phyloP scores from a whole-genome alignment of 2,329 filamentous ascomycete species.

The Metarhizium humberi region DNA sequence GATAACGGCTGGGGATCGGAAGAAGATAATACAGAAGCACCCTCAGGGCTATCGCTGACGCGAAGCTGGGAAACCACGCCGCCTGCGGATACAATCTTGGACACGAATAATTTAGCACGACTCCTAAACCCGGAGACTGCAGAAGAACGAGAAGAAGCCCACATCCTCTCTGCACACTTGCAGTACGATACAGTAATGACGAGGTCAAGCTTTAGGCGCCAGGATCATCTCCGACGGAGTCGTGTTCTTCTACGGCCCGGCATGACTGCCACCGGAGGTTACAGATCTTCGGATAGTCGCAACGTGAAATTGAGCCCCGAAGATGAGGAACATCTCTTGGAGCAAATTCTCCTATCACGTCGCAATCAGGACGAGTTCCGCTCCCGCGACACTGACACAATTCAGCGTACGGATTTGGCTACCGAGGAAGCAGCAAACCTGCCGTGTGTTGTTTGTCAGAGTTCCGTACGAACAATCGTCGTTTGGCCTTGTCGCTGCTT shows the following conservation, averaged over 20 bases:
- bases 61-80: conserved; percentile 45
- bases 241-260: conserved; percentile 41
- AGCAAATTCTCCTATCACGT: conserved; percentile 49
- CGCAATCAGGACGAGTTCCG: conserved; percentile 21
- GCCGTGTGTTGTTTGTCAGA: conserved; percentile 89
- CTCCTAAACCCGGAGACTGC: conserved; percentile 72
- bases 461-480: conserved; percentile 75
- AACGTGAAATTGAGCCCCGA: conserved; percentile 38
- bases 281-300: conserved; percentile 8
- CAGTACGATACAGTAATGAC: conserved; percentile 66
- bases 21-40: conserved; percentile 54
- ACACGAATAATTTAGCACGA: conserved; percentile 60
- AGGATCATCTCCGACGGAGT: conserved; percentile 59
- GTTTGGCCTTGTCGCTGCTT: conserved; percentile 96
- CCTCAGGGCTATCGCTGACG: conserved; percentile 55
- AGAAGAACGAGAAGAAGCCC: conserved; percentile 73
- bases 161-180: conserved; percentile 72
- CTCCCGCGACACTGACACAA: background rate
- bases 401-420: conserved; percentile 20
- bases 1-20: conserved; percentile 39
- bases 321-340: conserved; percentile 51
- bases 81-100: conserved; percentile 51
- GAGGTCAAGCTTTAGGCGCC: conserved; percentile 63
- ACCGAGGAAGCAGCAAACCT: conserved; percentile 64
- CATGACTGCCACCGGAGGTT: conserved; percentile 12